Percentiles rank a stretch among this genome's conserved stretches.
Evolutionary conservation across 805 yeast genomes (phyloP).

Genomic region (Starmerella vaccinii): DNA sequence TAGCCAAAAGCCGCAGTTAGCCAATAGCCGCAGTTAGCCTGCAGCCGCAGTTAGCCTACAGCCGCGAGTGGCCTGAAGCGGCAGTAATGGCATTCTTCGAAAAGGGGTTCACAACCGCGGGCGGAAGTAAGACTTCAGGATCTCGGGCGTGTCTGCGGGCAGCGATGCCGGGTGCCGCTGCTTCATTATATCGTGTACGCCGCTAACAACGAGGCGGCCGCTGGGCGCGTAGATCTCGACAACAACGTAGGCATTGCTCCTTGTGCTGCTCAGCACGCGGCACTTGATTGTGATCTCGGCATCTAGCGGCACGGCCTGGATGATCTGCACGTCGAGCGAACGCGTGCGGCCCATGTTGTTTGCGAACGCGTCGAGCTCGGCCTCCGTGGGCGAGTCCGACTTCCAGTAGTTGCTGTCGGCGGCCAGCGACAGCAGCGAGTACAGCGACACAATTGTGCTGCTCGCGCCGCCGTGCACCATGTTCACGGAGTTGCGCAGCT

Average conservation of each 20-base stretch:
- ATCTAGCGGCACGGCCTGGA: conserved; percentile 27
- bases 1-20: no score
- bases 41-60: no score
- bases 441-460: conserved; percentile 27
- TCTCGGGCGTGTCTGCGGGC: neutral
- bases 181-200: conserved; percentile 29
- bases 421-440: conserved; percentile 23
- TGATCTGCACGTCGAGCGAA: conserved; percentile 25
- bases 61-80: no score
- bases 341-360: conserved; percentile 26
- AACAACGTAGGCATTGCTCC: conserved; percentile 24
- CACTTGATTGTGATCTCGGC: conserved; percentile 21
- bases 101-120: neutral
- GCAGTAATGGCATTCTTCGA: no score
- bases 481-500: conserved; percentile 23
- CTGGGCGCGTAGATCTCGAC: conserved; percentile 19
- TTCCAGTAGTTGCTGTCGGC: conserved; percentile 26
- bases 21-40: no score
- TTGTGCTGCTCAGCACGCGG: conserved; percentile 25
- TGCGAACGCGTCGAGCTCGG: conserved; percentile 17
- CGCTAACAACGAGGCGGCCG: conserved; percentile 24
- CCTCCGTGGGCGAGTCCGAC: conserved; percentile 13
- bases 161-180: neutral
- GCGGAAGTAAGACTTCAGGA: neutral
- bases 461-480: conserved; percentile 31